phyloP scores from a whole-genome alignment of 345 rosid genomes.

The Hypericum androsaemum region DNA sequence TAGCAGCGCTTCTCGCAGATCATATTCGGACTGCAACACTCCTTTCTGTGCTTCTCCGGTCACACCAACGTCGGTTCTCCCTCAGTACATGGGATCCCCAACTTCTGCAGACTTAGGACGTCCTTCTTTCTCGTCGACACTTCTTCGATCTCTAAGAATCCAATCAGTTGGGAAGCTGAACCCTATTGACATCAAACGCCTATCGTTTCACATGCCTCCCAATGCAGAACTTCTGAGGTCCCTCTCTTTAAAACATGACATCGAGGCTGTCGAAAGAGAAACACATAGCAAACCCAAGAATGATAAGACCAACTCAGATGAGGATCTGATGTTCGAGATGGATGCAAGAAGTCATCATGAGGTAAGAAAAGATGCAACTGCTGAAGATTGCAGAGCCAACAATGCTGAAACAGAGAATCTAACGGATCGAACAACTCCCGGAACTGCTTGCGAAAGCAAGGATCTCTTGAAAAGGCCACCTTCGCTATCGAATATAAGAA shows the following conservation, averaged over 20 bases:
- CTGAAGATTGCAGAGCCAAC: not conserved
- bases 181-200: constrained; percentile 55
- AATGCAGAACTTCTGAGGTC: constrained; percentile 22
- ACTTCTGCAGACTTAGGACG: constrained; percentile 9
- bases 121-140: constrained; percentile 21
- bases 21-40: constrained; percentile 26
- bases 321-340: constrained; percentile 9
- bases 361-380: constrained; percentile 11
- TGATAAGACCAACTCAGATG: not conserved
- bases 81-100: constrained; percentile 11
- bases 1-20: constrained; percentile 16
- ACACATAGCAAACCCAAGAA: constrained; percentile 3
- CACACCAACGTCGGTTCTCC: constrained; percentile 49
- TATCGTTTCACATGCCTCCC: constrained; percentile 38
- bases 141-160: constrained; percentile 38
- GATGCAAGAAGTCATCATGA: constrained; percentile 6
- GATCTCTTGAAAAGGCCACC: not conserved
- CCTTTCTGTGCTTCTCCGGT: constrained; percentile 34
- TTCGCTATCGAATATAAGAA: too few species aligned
- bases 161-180: constrained; percentile 65
- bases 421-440: not conserved
- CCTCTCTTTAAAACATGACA: constrained; percentile 11
- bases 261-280: constrained; percentile 8
- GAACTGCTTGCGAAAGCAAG: not conserved
- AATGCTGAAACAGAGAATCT: constrained; percentile 5